phyloP scores from a whole-genome alignment of 495 filamentous ascomycete species.

The Lophiotrema nucula region DNA sequence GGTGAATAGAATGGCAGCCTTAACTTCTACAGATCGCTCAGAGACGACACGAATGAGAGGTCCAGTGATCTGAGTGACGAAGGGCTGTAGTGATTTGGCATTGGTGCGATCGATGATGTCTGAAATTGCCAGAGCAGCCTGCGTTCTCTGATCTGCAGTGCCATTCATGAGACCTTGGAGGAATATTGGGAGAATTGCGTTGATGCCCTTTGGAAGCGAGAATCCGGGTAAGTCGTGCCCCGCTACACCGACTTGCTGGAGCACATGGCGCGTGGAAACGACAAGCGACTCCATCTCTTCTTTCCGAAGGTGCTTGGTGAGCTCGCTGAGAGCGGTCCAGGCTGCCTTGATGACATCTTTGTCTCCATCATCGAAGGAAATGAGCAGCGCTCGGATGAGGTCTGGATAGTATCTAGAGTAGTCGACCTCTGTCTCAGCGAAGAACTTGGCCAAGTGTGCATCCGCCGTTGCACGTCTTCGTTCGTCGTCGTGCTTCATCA shows the following conservation, averaged over 20 bases:
- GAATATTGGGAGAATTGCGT: conserved; percentile 94
- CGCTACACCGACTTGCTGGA: conserved; percentile 83
- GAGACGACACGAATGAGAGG: conserved; percentile 96
- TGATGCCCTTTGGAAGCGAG: conserved; percentile 93
- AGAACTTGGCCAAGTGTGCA: conserved; percentile 83
- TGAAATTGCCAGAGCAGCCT: conserved; percentile 88
- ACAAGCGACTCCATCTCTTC: conserved; percentile 98
- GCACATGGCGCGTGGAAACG: conserved; percentile 74
- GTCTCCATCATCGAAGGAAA: conserved; percentile 88
- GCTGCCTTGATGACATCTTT: conserved; percentile 83
- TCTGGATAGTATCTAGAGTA: conserved; percentile 94
- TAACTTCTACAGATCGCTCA: conserved; percentile 91
- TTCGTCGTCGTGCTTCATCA: conserved; percentile 92
- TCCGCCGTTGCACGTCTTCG: conserved; percentile 73
- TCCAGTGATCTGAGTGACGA: conserved; percentile 96
- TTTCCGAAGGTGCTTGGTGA: conserved; percentile 87
- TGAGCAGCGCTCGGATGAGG: conserved; percentile 80
- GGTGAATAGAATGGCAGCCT: conserved; percentile 88
- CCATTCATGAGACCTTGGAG: conserved; percentile 97
- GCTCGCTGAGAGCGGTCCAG: conserved; percentile 82
- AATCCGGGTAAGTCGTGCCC: conserved; percentile 87
- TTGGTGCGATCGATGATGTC: conserved; percentile 91
- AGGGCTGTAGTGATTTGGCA: conserved; percentile 79
- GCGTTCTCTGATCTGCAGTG: conserved; percentile 82
- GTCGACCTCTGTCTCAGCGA: conserved; percentile 74